A percentile compares a stretch with the other conserved stretches of the same genome.
These are phyloP conservation scores for Panicum miliaceum DNA, from an alignment of 176 grass and related monocot genomes.

Conservation along the genomic window DNA sequence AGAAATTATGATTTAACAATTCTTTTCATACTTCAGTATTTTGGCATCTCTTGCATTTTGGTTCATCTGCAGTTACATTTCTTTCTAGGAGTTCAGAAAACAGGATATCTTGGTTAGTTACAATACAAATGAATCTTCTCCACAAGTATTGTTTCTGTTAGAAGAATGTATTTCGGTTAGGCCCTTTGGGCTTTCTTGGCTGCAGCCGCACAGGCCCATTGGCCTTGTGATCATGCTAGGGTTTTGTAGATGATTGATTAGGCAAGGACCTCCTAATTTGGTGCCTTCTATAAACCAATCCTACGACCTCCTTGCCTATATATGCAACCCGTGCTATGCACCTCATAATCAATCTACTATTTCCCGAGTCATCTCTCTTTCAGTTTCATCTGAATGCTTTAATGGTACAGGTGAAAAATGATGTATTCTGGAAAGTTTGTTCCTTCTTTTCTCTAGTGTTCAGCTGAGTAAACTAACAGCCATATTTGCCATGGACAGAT, in stretches of 20 bases:
- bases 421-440: neutral
- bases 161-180: too few species aligned
- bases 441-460: conserved; percentile 21
- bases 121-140: conserved; percentile 18
- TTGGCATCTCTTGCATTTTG: conserved; percentile 8
- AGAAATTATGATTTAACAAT: neutral
- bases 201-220: too few species aligned
- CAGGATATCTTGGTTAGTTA: neutral
- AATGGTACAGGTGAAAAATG: conserved; percentile 21
- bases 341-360: too few species aligned
- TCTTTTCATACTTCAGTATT: neutral
- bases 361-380: too few species aligned
- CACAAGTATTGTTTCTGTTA: neutral
- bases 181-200: too few species aligned
- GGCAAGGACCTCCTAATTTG: too few species aligned
- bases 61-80: conserved; percentile 21
- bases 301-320: too few species aligned
- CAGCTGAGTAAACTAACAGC: conserved; percentile 31
- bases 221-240: too few species aligned
- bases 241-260: too few species aligned
- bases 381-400: conserved; percentile 32
- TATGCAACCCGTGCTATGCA: too few species aligned
- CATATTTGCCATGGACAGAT: conserved; percentile 64
- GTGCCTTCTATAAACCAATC: too few species aligned
- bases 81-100: conserved; percentile 15